phyloP scores from a whole-genome alignment of 2,329 filamentous ascomycete genomes.

The Xylariales sp. region DNA sequence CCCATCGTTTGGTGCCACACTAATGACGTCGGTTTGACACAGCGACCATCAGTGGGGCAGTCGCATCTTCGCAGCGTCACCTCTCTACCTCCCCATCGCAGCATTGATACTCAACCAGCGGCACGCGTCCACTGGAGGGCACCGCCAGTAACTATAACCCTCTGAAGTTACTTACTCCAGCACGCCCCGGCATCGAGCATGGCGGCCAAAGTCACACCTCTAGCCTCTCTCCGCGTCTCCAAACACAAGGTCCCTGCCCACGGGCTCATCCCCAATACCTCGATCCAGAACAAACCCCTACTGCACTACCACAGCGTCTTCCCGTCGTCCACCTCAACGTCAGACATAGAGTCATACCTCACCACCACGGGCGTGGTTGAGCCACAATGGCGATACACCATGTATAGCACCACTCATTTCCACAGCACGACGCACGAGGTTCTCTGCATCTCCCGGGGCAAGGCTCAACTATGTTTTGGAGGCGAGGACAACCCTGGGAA shows the following conservation, averaged over 20 bases:
- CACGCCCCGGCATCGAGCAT: no score
- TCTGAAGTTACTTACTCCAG: no score
- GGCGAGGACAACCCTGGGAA: conserved; percentile 55
- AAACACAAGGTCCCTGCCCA: conserved; percentile 55
- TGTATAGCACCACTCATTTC: conserved; percentile 63
- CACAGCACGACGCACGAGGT: conserved; percentile 66
- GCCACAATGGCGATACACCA: conserved; percentile 65
- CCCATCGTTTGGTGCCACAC: no score
- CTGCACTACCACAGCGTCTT: conserved; percentile 63
- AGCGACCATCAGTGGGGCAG: no score
- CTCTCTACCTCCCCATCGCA: no score
- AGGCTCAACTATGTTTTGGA: conserved; percentile 61
- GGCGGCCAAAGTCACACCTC: conserved; percentile 24
- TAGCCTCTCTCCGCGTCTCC: conserved; percentile 50
- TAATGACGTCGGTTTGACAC: no score
- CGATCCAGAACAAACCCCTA: conserved; percentile 57
- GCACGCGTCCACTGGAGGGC: no score
- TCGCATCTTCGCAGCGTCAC: no score
- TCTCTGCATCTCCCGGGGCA: conserved; percentile 53
- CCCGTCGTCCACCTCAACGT: conserved; percentile 32
- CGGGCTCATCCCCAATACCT: conserved; percentile 57
- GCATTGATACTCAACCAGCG: no score
- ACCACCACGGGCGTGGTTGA: conserved; percentile 45
- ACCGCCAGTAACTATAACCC: no score
- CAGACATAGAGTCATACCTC: conserved; percentile 53